These are phyloP conservation scores for Cercophora sp. DNA, from an alignment of 495 filamentous ascomycete genomes.

Conservation along the genomic window DNA sequence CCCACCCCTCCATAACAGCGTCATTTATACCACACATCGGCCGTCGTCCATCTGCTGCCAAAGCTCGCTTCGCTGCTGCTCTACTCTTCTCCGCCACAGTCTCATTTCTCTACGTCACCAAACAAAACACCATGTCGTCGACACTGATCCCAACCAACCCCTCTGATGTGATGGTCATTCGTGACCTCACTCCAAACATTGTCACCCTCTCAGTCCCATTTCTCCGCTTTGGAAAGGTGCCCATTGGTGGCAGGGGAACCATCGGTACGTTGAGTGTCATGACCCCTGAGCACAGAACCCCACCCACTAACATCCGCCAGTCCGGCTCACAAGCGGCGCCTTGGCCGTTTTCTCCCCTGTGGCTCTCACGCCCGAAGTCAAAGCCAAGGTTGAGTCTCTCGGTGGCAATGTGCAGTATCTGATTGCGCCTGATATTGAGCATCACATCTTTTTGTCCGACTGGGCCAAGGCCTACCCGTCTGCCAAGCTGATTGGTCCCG, in stretches of 20 bases:
- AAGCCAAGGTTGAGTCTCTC: slow-evolving; percentile 58
- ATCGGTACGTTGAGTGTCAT: slow-evolving; percentile 67
- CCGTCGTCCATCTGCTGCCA: neutral
- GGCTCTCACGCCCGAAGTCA: slow-evolving; percentile 73
- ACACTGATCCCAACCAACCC: slow-evolving; percentile 58
- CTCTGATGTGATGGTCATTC: slow-evolving; percentile 79
- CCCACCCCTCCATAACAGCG: neutral
- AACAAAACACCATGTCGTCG: slow-evolving; percentile 33
- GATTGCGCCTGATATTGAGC: slow-evolving; percentile 80
- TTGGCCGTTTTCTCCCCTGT: slow-evolving; percentile 92
- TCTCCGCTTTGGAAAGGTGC: slow-evolving; percentile 70
- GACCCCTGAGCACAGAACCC: slow-evolving; percentile 45
- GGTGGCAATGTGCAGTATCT: slow-evolving; percentile 77
- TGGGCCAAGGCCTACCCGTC: slow-evolving; percentile 78
- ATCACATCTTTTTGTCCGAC: slow-evolving; percentile 82
- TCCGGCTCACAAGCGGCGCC: slow-evolving; percentile 67
- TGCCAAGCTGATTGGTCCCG: slow-evolving; percentile 76
- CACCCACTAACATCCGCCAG: slow-evolving; percentile 37
- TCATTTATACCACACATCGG: neutral
- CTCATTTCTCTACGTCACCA: neutral
- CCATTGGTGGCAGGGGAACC: slow-evolving; percentile 83
- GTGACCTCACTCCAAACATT: slow-evolving; percentile 72
- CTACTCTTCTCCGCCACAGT: neutral
- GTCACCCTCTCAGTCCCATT: slow-evolving; percentile 84
- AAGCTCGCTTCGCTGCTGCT: neutral